Base-by-base conservation (phyloP, 208 protist genomes). In the Polymyxa betae region DNA sequence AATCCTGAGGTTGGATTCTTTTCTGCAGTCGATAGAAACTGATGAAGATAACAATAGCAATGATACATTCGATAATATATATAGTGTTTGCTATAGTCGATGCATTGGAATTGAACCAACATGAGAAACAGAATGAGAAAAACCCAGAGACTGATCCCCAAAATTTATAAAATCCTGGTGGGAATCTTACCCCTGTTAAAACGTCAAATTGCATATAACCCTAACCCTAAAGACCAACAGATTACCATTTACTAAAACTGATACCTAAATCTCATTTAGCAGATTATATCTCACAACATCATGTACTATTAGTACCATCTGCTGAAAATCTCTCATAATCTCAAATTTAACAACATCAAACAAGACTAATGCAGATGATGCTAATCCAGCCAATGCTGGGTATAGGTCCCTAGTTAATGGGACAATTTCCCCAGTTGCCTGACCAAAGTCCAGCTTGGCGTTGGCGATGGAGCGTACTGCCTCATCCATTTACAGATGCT, bases 281-380 rank as follows among this genome's bases (percentile, higher is more conserved):
- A 24, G 49, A 24, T 60, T 24, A 29, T 60, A 29, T 60, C 49
- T 60, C 5, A 5, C 5, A 5, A 60, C 12, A 60, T 24, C 5
- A 60, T 60, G 5, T 60, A 5, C 5, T 29, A 5, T 24, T 60
- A 5, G 5, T 5, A 82, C 72, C 72, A 82, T 35, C 72, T 82
- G 72, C 72, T 82, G 72, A 82, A 82, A 82, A 35, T 82, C 72
- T 82, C 72, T 35, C n/a, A 82, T 82, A 20, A 82, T 82, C 40
- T 82, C 72, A 43, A 82, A 82, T n/a, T 82, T 82, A 5, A 43
- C 40, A 12, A 82, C 16, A 82, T 82, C 72, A n/a, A 82, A 82
- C 72, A 82, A n/a, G n/a, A 43, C 72, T 12, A 35, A 45, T 12
- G 72, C 72, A 43, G n/a, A 38, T 5, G 35, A 20, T 40, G 35